A percentile compares a stretch with the other conserved stretches of the same genome.
These are phyloP conservation scores for Lactarius sanguifluus DNA, from an alignment of 768 basidiomycete species.

Conservation along the genomic window DNA sequence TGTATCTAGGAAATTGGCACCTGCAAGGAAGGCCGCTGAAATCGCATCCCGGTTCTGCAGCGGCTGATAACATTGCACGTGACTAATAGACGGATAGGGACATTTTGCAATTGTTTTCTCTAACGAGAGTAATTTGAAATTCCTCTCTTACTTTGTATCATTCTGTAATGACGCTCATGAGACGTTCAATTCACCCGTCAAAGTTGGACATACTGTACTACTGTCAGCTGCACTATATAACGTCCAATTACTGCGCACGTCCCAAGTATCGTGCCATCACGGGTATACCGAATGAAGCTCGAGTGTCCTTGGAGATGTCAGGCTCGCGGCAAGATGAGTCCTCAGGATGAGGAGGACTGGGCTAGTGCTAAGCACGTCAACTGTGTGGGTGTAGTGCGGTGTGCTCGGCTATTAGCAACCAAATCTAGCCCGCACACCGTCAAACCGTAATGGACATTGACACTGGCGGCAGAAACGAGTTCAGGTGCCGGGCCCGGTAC, in stretches of 20 bases:
- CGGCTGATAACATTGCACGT: not conserved
- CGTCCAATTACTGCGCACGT: not conserved
- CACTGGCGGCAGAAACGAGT: not conserved
- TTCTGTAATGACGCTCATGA: too few species aligned
- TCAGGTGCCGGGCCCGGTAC: not conserved
- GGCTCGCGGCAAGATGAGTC: not conserved
- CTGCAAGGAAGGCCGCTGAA: too few species aligned
- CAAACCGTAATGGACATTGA: not conserved
- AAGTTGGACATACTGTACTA: too few species aligned
- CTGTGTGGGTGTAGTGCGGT: not conserved
- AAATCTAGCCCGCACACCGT: not conserved
- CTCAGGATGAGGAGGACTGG: not conserved
- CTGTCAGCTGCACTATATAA: not conserved
- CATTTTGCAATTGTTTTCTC: too few species aligned
- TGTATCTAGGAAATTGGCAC: not conserved
- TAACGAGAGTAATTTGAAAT: too few species aligned
- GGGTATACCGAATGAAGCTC: not conserved
- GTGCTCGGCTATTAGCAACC: not conserved
- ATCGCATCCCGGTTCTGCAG: too few species aligned
- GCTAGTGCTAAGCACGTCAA: not conserved
- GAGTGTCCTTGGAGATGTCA: not conserved
- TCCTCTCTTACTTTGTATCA: too few species aligned
- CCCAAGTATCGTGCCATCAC: not conserved
- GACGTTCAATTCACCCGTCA: too few species aligned
- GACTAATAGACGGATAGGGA: too few species aligned